Evolutionary conservation across 2,329 filamentous ascomycete genomes (phyloP).

Genomic region (Podosphaera xanthii): DNA sequence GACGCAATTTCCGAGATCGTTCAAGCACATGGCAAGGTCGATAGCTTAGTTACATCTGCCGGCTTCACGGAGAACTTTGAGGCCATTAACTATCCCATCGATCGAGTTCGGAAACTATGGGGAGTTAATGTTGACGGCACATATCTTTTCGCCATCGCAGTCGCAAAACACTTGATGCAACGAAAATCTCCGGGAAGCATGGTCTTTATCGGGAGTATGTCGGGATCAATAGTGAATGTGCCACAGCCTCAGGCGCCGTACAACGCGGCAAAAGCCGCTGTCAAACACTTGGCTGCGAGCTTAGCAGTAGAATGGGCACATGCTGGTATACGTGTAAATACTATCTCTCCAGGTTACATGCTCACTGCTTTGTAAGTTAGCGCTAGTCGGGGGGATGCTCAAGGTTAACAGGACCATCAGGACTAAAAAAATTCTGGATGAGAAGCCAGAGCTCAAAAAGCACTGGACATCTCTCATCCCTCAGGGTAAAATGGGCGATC

Average conservation of each 20-base stretch:
- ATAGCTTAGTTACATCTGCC: conserved; percentile 84
- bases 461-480: conserved; percentile 88
- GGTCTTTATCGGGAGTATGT: conserved; percentile 92
- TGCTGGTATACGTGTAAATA: conserved; percentile 77
- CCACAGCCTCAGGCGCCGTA: conserved; percentile 86
- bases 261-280: conserved; percentile 80
- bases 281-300: conserved; percentile 68
- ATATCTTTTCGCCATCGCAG: conserved; percentile 64
- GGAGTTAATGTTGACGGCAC: conserved; percentile 84
- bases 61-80: conserved; percentile 94
- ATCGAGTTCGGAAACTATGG: conserved; percentile 84
- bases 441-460: conserved; percentile 71
- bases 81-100: conserved; percentile 72
- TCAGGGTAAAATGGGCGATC: conserved; percentile 77
- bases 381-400: background rate
- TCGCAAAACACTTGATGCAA: conserved; percentile 75
- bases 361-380: conserved; percentile 60
- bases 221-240: conserved; percentile 77
- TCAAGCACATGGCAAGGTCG: conserved; percentile 54
- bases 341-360: conserved; percentile 93
- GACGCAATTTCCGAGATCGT: conserved; percentile 48
- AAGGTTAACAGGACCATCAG: conserved; percentile 21
- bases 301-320: conserved; percentile 87
- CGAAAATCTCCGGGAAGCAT: conserved; percentile 62
- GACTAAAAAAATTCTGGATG: conserved; percentile 81